Percentiles rank a stretch among this genome's conserved stretches.
Evolutionary conservation across 2,329 filamentous ascomycete species (phyloP).

Genomic region (Epicoccum sorghinum): DNA sequence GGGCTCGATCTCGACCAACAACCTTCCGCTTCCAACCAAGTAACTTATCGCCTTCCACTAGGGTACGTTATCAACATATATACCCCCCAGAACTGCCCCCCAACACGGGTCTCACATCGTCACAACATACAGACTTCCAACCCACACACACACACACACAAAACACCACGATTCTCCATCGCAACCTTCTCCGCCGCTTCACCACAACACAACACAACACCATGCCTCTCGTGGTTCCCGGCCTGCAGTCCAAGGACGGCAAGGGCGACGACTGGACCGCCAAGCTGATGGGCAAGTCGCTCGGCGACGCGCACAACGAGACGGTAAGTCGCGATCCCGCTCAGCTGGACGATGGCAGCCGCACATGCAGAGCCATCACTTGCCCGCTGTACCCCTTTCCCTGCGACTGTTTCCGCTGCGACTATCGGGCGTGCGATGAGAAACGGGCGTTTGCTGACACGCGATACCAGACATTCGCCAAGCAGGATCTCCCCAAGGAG

Average conservation of each 20-base stretch:
- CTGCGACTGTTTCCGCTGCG: background rate
- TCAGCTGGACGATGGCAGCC: too few relatives aligned
- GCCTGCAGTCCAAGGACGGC: conserved; percentile 48
- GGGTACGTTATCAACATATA: conserved; percentile 23
- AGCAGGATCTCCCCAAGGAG: conserved; percentile 55
- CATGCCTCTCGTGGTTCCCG: conserved; percentile 61
- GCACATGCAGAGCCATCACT: background rate
- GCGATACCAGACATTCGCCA: conserved; percentile 57
- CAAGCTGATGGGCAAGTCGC: conserved; percentile 59
- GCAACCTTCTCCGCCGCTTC: conserved; percentile 4
- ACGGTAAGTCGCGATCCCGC: conserved; percentile 40
- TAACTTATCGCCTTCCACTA: conserved; percentile 15
- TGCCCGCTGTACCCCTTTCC: conserved; percentile 5
- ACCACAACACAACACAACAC: conserved; percentile 18
- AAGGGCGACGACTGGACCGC: conserved; percentile 53
- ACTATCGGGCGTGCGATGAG: background rate
- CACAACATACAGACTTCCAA: background rate
- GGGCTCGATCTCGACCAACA: conserved; percentile 10
- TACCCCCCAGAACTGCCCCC: background rate
- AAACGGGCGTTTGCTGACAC: background rate
- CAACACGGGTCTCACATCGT: background rate
- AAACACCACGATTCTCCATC: conserved; percentile 3
- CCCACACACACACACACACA: background rate
- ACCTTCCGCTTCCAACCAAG: conserved; percentile 22
- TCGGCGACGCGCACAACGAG: conserved; percentile 55